phyloP scores from a whole-genome alignment of 257 asterid species.

The Salvia miltiorrhiza region DNA sequence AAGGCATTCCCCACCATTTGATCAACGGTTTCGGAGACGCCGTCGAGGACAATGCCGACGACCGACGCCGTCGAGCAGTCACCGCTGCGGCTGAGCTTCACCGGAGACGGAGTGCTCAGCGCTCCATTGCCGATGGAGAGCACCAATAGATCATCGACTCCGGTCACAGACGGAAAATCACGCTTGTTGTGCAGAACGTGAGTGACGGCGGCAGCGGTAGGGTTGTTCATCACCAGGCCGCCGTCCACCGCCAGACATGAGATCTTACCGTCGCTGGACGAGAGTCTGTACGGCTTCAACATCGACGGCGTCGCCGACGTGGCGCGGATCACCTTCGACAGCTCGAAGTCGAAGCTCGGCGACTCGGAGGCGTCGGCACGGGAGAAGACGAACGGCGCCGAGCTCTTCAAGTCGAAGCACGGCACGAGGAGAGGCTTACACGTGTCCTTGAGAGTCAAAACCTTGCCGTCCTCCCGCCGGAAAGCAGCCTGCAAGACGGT shows the following conservation, averaged over 20 bases:
- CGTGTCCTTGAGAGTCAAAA: slow-evolving; percentile 67
- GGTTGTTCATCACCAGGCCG: slow-evolving; percentile 95
- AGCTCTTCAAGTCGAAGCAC: slow-evolving; percentile 72
- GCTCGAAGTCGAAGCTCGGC: slow-evolving; percentile 78
- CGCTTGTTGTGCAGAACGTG: slow-evolving; percentile 94
- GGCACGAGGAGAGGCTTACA: slow-evolving; percentile 86
- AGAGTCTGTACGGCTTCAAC: slow-evolving; percentile 72
- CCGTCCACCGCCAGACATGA: slow-evolving; percentile 87
- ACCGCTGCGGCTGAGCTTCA: slow-evolving; percentile 46
- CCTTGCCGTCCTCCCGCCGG: slow-evolving; percentile 53
- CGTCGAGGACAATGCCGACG: slow-evolving; percentile 74
- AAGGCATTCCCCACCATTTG: slow-evolving; percentile 91
- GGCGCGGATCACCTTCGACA: slow-evolving; percentile 95
- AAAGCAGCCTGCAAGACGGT: slow-evolving; percentile 59
- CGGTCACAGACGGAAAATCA: slow-evolving; percentile 77
- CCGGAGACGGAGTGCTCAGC: slow-evolving; percentile 32
- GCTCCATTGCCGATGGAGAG: slow-evolving; percentile 83
- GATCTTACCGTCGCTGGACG: slow-evolving; percentile 74
- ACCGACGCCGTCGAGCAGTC: slow-evolving; percentile 57
- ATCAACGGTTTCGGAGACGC: slow-evolving; percentile 89
- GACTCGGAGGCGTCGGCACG: slow-evolving; percentile 92
- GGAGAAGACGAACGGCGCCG: slow-evolving; percentile 94
- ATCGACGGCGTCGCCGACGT: slow-evolving; percentile 77
- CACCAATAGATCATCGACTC: slow-evolving; percentile 77
- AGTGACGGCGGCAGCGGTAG: slow-evolving; percentile 93